A percentile compares a stretch with the other conserved stretches of the same genome.
Evolutionary conservation across 1,139 yeast species (phyloP).

Genomic region (Yamadazyma conglobata): DNA sequence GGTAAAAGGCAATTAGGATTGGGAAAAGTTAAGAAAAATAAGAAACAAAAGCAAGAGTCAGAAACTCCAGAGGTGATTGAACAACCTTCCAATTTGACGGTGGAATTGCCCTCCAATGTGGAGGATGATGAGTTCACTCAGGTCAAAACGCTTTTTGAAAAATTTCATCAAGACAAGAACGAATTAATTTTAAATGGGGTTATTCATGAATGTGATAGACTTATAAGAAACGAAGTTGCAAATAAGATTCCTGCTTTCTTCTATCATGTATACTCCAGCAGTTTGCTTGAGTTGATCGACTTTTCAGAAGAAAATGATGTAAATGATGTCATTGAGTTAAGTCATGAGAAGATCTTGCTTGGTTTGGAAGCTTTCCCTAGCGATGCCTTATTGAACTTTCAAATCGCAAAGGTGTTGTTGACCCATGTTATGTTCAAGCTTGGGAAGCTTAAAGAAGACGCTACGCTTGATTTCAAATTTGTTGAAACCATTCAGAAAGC

Average conservation of each 20-base stretch:
- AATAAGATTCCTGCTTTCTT: conserved; percentile 52
- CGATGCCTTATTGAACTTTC: conserved; percentile 45
- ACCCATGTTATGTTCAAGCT: conserved; percentile 56
- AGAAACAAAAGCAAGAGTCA: conserved; percentile 39
- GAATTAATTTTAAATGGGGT: conserved; percentile 76
- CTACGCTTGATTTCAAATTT: conserved; percentile 1
- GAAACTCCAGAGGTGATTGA: conserved; percentile 14
- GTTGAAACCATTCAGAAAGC: conserved; percentile 21
- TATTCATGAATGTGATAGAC: conserved; percentile 85
- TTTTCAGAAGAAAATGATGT: conserved; percentile 41
- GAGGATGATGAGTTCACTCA: conserved; percentile 79
- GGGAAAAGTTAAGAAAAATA: conserved; percentile 58
- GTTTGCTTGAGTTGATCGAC: conserved; percentile 65
- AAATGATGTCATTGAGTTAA: conserved; percentile 46
- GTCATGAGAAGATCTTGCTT: conserved; percentile 62
- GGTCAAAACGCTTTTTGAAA: conserved; percentile 64
- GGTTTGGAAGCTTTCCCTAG: conserved; percentile 55
- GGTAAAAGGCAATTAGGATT: conserved; percentile 79
- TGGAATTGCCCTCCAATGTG: conserved; percentile 66
- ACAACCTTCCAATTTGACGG: conserved; percentile 60
- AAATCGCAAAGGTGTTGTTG: conserved; percentile 53
- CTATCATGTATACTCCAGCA: conserved; percentile 69
- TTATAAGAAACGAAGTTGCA: conserved; percentile 48
- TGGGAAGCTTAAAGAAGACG: conserved; percentile 7
- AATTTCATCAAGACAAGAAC: conserved; percentile 52